Evolutionary conservation across 768 basidiomycete genomes (phyloP).

Genomic region (Hygrocybe coccinea): DNA sequence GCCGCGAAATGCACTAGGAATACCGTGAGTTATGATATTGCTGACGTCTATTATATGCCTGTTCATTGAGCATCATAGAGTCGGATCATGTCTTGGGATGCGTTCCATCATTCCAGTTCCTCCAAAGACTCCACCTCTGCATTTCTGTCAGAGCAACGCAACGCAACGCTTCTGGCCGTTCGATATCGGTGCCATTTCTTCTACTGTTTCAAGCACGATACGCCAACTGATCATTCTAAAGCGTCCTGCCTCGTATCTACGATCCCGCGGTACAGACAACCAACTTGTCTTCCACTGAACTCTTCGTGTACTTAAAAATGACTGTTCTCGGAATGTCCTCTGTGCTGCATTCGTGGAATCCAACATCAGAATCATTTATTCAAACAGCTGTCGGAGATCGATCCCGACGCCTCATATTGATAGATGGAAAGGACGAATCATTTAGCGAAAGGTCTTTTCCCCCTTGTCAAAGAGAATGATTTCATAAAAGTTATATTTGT

Average conservation of each 20-base stretch:
- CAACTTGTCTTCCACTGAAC: slow-evolving; percentile 43
- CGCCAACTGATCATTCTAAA: slow-evolving; percentile 22
- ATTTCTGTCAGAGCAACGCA: slow-evolving; percentile 67
- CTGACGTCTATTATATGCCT: neutral
- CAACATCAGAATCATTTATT: slow-evolving; percentile 49
- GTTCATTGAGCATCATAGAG: slow-evolving; percentile 29
- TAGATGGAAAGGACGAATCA: slow-evolving; percentile 55
- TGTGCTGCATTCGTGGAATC: slow-evolving; percentile 59
- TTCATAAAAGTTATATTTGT: neutral
- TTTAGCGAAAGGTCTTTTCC: slow-evolving; percentile 51
- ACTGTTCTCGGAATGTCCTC: slow-evolving; percentile 68
- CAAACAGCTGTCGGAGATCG: slow-evolving; percentile 36
- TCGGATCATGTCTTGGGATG: slow-evolving; percentile 61
- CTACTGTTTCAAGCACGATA: neutral
- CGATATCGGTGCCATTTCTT: slow-evolving; percentile 48
- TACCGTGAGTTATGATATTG: neutral
- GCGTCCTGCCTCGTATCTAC: slow-evolving; percentile 45
- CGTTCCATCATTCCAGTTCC: slow-evolving; percentile 36
- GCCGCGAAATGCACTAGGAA: neutral
- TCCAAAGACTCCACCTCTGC: slow-evolving; percentile 37
- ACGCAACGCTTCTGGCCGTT: slow-evolving; percentile 48
- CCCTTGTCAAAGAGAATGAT: neutral
- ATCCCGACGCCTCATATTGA: slow-evolving; percentile 35
- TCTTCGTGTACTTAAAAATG: slow-evolving; percentile 51
- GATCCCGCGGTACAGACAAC: slow-evolving; percentile 36